Percentiles rank a stretch among this genome's conserved stretches.
Evolutionary conservation across 768 basidiomycete genomes (phyloP).

Genomic region (Lactarius quietus): DNA sequence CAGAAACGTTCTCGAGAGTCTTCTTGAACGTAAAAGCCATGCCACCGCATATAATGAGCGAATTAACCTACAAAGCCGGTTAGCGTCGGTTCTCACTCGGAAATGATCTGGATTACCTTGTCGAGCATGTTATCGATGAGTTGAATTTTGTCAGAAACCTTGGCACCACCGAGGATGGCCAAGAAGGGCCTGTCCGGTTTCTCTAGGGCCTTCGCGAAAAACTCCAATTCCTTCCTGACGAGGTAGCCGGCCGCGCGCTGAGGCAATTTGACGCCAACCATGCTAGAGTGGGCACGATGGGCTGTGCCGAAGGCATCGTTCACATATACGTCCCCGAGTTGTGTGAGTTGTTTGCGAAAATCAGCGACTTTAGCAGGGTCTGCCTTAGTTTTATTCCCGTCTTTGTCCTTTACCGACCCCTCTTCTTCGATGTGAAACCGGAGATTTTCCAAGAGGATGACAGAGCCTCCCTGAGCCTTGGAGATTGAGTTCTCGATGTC

Average conservation of each 20-base stretch:
- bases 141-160: slow-evolving; percentile 98
- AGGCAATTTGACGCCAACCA: slow-evolving; percentile 93
- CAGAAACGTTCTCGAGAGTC: slow-evolving; percentile 73
- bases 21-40: slow-evolving; percentile 99
- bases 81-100: slow-evolving; percentile 7
- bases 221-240: slow-evolving; percentile 98
- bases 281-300: slow-evolving; percentile 96
- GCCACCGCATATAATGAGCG: slow-evolving; percentile 93
- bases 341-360: slow-evolving; percentile 87
- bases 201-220: slow-evolving; percentile 97
- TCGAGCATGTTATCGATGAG: slow-evolving; percentile 99
- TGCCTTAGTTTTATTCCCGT: slow-evolving; percentile 93
- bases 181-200: slow-evolving; percentile 94
- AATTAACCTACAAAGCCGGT: slow-evolving; percentile 64
- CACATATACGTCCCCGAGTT: slow-evolving; percentile 92
- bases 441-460: slow-evolving; percentile 94
- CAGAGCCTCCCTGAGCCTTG: slow-evolving; percentile 57
- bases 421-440: slow-evolving; percentile 99
- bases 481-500: slow-evolving; percentile 79
- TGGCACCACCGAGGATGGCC: slow-evolving; percentile 96
- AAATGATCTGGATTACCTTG: slow-evolving; percentile 52
- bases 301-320: slow-evolving; percentile 99
- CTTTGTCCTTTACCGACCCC: slow-evolving; percentile 89
- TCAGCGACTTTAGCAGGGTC: slow-evolving; percentile 72
- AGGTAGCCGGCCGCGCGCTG: slow-evolving; percentile 94